Conservation (phyloP, 2,329 filamentous ascomycete species). For the Diaporthe eres region DNA sequence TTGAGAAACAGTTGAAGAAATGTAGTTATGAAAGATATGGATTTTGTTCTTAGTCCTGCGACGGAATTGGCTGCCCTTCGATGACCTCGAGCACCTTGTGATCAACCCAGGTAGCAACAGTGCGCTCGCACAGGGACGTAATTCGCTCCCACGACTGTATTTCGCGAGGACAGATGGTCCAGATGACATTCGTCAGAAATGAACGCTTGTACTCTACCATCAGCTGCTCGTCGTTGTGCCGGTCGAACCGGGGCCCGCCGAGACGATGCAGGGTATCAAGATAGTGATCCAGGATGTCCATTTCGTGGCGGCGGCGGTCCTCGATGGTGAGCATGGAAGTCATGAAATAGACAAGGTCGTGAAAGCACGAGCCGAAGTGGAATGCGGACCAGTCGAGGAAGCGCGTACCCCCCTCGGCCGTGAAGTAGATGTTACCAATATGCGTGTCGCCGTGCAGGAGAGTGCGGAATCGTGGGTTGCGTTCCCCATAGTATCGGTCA, state of each 20-base stretch:
- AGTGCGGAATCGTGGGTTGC: constrained; percentile 52
- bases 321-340: constrained; percentile 50
- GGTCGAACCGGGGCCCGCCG: constrained; percentile 48
- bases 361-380: constrained; percentile 53
- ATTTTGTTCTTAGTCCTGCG: neutral
- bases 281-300: constrained; percentile 52
- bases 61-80: neutral
- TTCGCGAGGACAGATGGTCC: constrained; percentile 47
- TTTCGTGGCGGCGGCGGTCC: constrained; percentile 52
- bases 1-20: neutral
- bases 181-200: constrained; percentile 52
- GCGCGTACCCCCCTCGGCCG: constrained; percentile 43
- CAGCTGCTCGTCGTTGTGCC: constrained; percentile 47
- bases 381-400: constrained; percentile 56
- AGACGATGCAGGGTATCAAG: constrained; percentile 45
- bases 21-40: neutral
- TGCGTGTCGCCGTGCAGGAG: constrained; percentile 54
- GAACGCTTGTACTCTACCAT: constrained; percentile 51
- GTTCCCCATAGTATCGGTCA: constrained; percentile 49
- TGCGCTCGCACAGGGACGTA: constrained; percentile 50
- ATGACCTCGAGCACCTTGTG: constrained; percentile 53
- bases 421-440: constrained; percentile 52
- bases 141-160: constrained; percentile 55
- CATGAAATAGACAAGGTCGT: constrained; percentile 54
- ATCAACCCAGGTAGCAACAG: constrained; percentile 53